Base-by-base conservation (phyloP, 768 basidiomycete species). In the Kwoniella bestiolae region DNA sequence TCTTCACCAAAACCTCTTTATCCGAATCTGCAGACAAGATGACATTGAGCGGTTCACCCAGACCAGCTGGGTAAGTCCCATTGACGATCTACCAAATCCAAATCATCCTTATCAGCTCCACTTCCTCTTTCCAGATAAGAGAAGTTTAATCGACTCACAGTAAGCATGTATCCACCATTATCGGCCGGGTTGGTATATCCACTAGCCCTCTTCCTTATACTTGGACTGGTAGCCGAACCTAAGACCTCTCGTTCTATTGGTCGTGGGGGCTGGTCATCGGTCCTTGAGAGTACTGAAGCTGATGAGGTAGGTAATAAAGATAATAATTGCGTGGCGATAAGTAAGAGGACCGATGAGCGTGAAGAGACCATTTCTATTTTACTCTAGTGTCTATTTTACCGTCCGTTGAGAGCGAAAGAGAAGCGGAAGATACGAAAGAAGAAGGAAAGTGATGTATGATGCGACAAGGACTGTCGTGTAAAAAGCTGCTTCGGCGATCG, bases 21-120 rank as follows among this genome's bases (percentile, higher is more conserved):
- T 92, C 90, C 3, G 93, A 95, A 49, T 87, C 84, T 8, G 85
- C 90, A 25, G 90, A 88, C 23, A 96, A 82, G 72, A 96, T 90
- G 59, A 85, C 83, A 72, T 96, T 96, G 47, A 95, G 80, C 5
- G 93, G 93, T 82, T 95, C 94, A 35, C 91, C 91, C 53, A 90
- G 87, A 6, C 90, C 91, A 49, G 83, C 76, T 2, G 90, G 90
- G 72, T 82, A 88, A 7, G 91, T 91, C 34, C 70, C 73, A 53
- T 74, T 71, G 18, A 71, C 70, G 32, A 71, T 67, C 73, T 74
- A 45, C n/a, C 5, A 21, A 5, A 34, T 18, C 31, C 2, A 63
- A 28, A 44, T 50, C 25, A 45, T 26, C 28, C 11, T 35, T 29
- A 23, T 56, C 38, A 31, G 21, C 55, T 26, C 32, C 18, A 14